A percentile compares a stretch with the other conserved stretches of the same genome.
These are phyloP conservation scores for Tylopilus subfusipes DNA, from an alignment of 768 basidiomycete species.

Conservation along the genomic window DNA sequence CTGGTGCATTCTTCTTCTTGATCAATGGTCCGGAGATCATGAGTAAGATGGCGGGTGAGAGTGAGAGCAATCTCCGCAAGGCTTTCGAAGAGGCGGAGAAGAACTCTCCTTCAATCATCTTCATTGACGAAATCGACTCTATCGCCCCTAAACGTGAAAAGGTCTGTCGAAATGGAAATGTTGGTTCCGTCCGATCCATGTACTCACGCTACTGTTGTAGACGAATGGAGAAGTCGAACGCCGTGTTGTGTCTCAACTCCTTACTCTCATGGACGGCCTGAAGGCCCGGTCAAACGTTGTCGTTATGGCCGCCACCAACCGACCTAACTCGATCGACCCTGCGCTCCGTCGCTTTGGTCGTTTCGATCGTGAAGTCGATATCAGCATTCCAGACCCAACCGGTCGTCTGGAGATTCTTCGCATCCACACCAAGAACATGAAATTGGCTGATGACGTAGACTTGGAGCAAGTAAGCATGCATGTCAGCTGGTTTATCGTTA, in stretches of 20 bases:
- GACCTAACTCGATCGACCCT: slow-evolving; percentile 99
- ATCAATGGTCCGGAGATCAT: slow-evolving; percentile 99
- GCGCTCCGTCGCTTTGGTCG: slow-evolving; percentile 98
- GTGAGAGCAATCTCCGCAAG: slow-evolving; percentile 94
- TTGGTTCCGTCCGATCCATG: not conserved
- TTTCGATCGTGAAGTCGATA: slow-evolving; percentile 99
- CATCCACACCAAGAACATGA: slow-evolving; percentile 99
- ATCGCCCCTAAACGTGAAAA: slow-evolving; percentile 99
- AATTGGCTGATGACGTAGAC: slow-evolving; percentile 93
- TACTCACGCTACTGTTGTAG: slow-evolving; percentile 38
- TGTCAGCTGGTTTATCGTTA: not conserved
- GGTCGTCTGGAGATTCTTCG: slow-evolving; percentile 98
- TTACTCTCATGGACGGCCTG: slow-evolving; percentile 98
- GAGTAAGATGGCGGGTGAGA: slow-evolving; percentile 99
- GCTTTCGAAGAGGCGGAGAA: slow-evolving; percentile 99
- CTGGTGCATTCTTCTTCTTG: slow-evolving; percentile 99
- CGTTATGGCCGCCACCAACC: slow-evolving; percentile 99
- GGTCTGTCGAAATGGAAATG: slow-evolving; percentile 38
- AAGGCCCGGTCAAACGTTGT: slow-evolving; percentile 99
- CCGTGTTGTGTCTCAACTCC: slow-evolving; percentile 95
- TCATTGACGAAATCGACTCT: slow-evolving; percentile 99
- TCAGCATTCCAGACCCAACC: slow-evolving; percentile 98
- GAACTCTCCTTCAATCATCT: slow-evolving; percentile 99
- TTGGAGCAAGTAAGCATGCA: slow-evolving; percentile 70
- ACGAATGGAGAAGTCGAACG: slow-evolving; percentile 99